Conservation (phyloP, 1,139 yeast genomes). For the Saccharomycopsis hybrid region DNA sequence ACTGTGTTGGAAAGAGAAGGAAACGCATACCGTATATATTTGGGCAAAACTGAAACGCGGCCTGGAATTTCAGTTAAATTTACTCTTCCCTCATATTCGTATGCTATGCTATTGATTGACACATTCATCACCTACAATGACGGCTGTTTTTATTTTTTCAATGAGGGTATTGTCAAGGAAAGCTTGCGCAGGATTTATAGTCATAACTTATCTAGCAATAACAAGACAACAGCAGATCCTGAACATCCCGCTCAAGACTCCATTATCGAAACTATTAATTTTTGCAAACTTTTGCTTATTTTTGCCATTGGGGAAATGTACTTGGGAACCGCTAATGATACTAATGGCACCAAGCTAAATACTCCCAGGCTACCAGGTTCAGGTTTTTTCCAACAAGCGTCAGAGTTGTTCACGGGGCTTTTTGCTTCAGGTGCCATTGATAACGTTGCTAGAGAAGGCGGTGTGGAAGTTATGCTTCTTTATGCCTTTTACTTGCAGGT, state of each 20-base stretch:
- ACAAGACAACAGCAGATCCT: constrained; percentile 33
- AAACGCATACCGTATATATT: constrained; percentile 61
- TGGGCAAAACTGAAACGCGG: constrained; percentile 60
- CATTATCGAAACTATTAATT: constrained; percentile 71
- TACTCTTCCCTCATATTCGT: constrained; percentile 69
- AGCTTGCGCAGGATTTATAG: constrained; percentile 56
- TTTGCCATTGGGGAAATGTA: constrained; percentile 87
- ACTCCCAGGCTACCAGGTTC: constrained; percentile 62
- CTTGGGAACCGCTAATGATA: constrained; percentile 55
- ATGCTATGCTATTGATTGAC: constrained; percentile 68
- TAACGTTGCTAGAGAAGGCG: constrained; percentile 70
- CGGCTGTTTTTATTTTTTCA: constrained; percentile 82
- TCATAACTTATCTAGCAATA: constrained; percentile 3
- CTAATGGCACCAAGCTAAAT: constrained; percentile 35
- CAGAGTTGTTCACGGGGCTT: constrained; percentile 65
- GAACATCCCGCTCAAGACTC: constrained; percentile 38
- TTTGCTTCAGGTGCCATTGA: constrained; percentile 78
- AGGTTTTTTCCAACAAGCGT: constrained; percentile 69
- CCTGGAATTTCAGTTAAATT: constrained; percentile 65
- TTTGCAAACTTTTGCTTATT: constrained; percentile 65
- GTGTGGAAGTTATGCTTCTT: constrained; percentile 70
- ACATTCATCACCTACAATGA: constrained; percentile 74
- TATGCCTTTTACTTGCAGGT: constrained; percentile 81
- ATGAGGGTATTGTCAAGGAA: constrained; percentile 69
- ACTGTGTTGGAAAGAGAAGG: constrained; percentile 63